A percentile compares a stretch with the other conserved stretches of the same genome.
Conservation (phyloP, 257 asterid species). For the Linaria vulgaris region DNA sequence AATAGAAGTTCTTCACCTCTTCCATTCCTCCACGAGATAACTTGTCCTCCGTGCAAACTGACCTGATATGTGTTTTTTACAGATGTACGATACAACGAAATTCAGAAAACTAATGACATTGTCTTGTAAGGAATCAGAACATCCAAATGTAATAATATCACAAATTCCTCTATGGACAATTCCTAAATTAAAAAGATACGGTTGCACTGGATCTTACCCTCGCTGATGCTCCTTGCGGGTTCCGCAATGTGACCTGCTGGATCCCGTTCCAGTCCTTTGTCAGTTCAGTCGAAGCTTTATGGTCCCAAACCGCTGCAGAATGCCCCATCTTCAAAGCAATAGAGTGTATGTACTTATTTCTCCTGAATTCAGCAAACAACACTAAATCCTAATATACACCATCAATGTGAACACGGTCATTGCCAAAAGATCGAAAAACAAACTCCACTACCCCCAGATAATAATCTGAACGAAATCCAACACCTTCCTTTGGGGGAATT, state of each 20-base stretch:
- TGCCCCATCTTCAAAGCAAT: slow-evolving; percentile 62
- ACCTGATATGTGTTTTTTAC: no score
- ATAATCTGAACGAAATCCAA: slow-evolving; percentile 27
- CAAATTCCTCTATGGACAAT: no score
- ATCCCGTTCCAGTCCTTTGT: slow-evolving; percentile 88
- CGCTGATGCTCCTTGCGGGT: slow-evolving; percentile 78
- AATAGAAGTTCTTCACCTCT: slow-evolving; percentile 91
- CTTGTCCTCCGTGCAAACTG: slow-evolving; percentile 89
- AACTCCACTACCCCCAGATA: slow-evolving; percentile 25
- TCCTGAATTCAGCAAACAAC: slow-evolving; percentile 24
- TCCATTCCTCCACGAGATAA: slow-evolving; percentile 85
- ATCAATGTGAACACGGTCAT: slow-evolving; percentile 12
- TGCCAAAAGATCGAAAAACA: slow-evolving; percentile 18
- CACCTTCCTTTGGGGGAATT: slow-evolving; percentile 24
- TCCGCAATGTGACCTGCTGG: slow-evolving; percentile 78
- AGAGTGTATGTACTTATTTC: not conserved
- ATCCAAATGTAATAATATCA: no score
- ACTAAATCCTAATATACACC: slow-evolving; percentile 25
- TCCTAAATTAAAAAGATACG: slow-evolving; percentile 17
- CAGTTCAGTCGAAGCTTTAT: slow-evolving; percentile 54
- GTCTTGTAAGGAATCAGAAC: no score
- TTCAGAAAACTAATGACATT: no score
- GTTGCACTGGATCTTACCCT: slow-evolving; percentile 52
- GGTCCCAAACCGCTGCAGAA: slow-evolving; percentile 73
- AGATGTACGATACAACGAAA: no score